Conservation (phyloP, 257 asterid genomes). For the Solanum bulbocastanum region DNA sequence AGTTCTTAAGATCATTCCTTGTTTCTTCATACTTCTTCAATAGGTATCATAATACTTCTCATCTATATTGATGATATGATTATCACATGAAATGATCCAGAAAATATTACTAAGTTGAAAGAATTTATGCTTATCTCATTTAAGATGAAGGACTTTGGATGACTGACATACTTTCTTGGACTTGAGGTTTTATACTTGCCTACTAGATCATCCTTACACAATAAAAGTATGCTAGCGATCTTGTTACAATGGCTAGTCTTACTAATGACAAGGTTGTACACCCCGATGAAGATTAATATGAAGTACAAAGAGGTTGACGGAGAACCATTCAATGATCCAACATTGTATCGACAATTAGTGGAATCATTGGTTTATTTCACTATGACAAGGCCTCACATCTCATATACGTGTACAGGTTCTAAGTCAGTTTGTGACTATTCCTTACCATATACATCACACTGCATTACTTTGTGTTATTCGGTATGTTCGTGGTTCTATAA, state of each 20-base stretch:
- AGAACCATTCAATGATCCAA: no score
- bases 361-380: no score
- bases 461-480: no score
- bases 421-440: background rate
- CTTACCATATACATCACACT: background rate
- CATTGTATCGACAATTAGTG: no score
- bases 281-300: no score
- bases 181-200: background rate
- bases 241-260: no score
- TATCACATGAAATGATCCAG: background rate
- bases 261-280: no score
- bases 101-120: no score
- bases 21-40: background rate
- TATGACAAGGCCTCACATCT: background rate
- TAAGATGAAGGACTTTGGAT: background rate
- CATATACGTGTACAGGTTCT: background rate
- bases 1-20: no score
- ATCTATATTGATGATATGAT: background rate
- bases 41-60: background rate
- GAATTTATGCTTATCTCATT: background rate
- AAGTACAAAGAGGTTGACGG: no score
- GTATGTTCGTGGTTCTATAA: background rate
- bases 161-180: background rate
- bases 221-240: no score
- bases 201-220: background rate